Base-by-base conservation (phyloP, 2,329 filamentous ascomycete species). In the Hypoxylon rubiginosum region DNA sequence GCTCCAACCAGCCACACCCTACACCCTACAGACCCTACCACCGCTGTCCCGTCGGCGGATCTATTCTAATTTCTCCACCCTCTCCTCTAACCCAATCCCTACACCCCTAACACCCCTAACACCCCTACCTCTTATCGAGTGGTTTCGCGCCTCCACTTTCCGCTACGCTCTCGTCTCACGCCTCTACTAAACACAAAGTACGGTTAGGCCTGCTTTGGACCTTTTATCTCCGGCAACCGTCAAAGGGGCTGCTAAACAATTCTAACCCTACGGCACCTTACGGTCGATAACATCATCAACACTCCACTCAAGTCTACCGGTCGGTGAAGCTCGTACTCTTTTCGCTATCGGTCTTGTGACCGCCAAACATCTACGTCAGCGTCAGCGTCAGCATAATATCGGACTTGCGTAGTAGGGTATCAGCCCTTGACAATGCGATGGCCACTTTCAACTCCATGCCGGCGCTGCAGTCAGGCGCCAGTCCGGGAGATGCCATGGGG, bases 371-470 rank as follows among this genome's bases (percentile, higher is more conserved):
- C 32, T 2, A 4, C 46, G 52, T 45, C 59, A 28, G 59, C 66
- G 64, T 62, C 66, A 64, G 60, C 67, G 49, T 59, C 50, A 69
- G 64, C 69, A 59, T 34, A 48, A 54, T 54, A 36, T 52, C 58
- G 66, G 57, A 65, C 30, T 46, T 57, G 57, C 65, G 66, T 64
- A 69, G 69, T 64, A 70, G 69, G 75, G 67, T 63, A 64, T 56
- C 54, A 60, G 67, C 70, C 72, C 72, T 73, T 70, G 71, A 79
- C 77, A 72, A 86, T 86, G 84, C 81, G 75, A 88, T 88, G 86
- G 84, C 85, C 71, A 81, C 82, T 74, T 88, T 83, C 81, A 87
- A 86, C 78, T 81, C 85, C 75, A 84, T 88, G 81, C 79, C 83
- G 79, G 81, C 80, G 74, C 81, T 85, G 75, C 78, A 81, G 71